Evolutionary conservation across 208 protist genomes (phyloP).

Genomic region (Polymyxa betae): DNA sequence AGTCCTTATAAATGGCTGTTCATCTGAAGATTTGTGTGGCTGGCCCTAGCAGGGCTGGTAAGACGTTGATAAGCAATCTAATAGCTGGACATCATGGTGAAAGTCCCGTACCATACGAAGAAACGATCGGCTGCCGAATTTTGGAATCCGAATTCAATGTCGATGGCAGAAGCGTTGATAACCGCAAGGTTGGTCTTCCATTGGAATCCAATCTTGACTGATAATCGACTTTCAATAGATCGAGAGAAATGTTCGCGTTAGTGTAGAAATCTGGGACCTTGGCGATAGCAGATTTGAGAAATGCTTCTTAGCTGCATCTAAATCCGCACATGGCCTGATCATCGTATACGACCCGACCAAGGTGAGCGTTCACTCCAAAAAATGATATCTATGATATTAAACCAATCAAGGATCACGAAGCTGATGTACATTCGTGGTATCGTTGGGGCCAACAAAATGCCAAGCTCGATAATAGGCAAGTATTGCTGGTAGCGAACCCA

Average conservation of each 20-base stretch:
- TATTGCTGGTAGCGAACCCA: slow-evolving; percentile 9
- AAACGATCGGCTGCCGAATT: slow-evolving; percentile 43
- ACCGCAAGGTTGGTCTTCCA: not conserved
- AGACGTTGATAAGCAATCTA: slow-evolving; percentile 39
- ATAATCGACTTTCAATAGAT: not conserved
- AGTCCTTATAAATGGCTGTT: not conserved
- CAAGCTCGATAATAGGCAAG: not conserved
- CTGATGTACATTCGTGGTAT: slow-evolving; percentile 25
- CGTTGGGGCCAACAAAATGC: not conserved
- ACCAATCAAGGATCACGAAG: not conserved
- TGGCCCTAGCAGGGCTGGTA: not conserved
- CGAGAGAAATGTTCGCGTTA: slow-evolving; percentile 33
- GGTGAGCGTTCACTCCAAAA: too few species aligned
- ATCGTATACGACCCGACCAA: slow-evolving; percentile 32
- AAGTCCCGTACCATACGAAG: not conserved
- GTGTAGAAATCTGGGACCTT: slow-evolving; percentile 48
- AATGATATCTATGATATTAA: not conserved
- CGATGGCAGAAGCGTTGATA: slow-evolving; percentile 26
- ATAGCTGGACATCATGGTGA: not conserved
- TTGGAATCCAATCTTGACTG: not conserved
- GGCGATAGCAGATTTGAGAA: slow-evolving; percentile 25
- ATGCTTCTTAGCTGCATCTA: not conserved
- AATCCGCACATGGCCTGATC: not conserved
- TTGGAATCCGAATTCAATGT: not conserved
- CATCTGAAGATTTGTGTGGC: slow-evolving; percentile 43